A percentile compares a stretch with the other conserved stretches of the same genome.
Evolutionary conservation across 1,284 basidiomycete genomes (phyloP).

Genomic region (Leccinum subrobustum): DNA sequence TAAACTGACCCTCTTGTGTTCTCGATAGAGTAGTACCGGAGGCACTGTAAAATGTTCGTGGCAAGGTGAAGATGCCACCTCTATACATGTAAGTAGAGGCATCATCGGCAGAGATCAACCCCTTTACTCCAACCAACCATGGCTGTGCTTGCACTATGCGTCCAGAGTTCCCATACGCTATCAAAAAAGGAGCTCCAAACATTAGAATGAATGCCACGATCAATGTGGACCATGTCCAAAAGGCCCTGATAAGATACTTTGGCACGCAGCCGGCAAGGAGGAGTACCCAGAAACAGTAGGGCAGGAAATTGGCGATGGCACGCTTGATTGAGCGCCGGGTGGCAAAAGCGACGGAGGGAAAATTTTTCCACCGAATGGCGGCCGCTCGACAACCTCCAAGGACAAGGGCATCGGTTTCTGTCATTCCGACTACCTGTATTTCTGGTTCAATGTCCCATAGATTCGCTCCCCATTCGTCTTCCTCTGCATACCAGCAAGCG

Average conservation of each 20-base stretch:
- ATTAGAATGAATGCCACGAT: neutral
- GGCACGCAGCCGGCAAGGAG: neutral
- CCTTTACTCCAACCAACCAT: slow-evolving; percentile 29
- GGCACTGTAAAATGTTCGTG: slow-evolving; percentile 23
- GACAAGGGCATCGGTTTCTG: slow-evolving; percentile 19
- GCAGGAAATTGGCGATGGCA: slow-evolving; percentile 12
- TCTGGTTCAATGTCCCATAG: slow-evolving; percentile 29
- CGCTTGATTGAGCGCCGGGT: slow-evolving; percentile 17
- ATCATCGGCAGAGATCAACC: slow-evolving; percentile 26
- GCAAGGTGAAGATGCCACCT: slow-evolving; percentile 9
- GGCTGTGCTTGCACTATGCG: slow-evolving; percentile 22
- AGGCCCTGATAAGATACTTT: no score
- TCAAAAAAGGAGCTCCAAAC: neutral
- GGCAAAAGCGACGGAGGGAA: slow-evolving; percentile 23
- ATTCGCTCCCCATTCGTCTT: slow-evolving; percentile 22
- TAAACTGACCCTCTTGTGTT: slow-evolving; percentile 11
- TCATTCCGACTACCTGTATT: slow-evolving; percentile 28
- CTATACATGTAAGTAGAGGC: slow-evolving; percentile 17
- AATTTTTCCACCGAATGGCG: slow-evolving; percentile 28
- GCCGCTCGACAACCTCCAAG: slow-evolving; percentile 30
- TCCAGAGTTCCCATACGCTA: slow-evolving; percentile 25
- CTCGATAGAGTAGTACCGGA: slow-evolving; percentile 21
- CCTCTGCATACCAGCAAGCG: slow-evolving; percentile 22
- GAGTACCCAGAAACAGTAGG: slow-evolving; percentile 10
- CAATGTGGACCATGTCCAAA: neutral